A percentile compares a stretch with the other conserved stretches of the same genome.
Evolutionary conservation across 1,139 yeast species (phyloP).

Genomic region (Diutina scorzettiae): DNA sequence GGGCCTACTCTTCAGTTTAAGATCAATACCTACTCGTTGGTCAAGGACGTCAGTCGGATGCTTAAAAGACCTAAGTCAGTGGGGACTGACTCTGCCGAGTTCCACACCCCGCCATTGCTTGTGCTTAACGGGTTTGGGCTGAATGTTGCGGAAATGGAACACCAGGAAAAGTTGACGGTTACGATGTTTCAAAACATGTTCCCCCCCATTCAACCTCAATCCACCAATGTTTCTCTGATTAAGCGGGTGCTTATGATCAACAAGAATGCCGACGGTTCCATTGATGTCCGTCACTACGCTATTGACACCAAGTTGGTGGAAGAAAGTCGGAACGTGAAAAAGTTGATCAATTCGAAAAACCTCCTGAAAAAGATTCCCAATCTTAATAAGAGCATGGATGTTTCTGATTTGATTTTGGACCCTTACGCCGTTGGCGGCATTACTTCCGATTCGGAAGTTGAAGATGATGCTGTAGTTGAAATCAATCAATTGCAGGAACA

Average conservation of each 20-base stretch:
- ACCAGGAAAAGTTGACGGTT: constrained; percentile 70
- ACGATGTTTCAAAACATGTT: constrained; percentile 93
- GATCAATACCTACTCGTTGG: constrained; percentile 64
- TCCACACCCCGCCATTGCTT: constrained; percentile 70
- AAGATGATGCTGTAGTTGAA: constrained; percentile 82
- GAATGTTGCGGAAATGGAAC: constrained; percentile 39
- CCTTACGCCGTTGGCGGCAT: constrained; percentile 70
- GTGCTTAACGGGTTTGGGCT: constrained; percentile 78
- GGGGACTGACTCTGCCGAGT: constrained; percentile 51
- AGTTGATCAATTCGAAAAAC: constrained; percentile 55
- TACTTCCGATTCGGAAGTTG: constrained; percentile 89
- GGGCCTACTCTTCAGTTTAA: constrained; percentile 90
- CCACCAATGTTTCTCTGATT: constrained; percentile 61
- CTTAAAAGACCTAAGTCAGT: constrained; percentile 61
- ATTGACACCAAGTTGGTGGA: constrained; percentile 84
- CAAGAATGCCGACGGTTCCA: constrained; percentile 54
- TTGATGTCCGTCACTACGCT: constrained; percentile 83
- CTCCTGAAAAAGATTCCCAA: constrained; percentile 65
- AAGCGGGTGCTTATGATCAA: constrained; percentile 78
- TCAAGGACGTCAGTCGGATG: constrained; percentile 67
- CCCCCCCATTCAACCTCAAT: constrained; percentile 83
- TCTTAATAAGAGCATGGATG: constrained; percentile 54
- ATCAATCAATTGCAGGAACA: constrained; percentile 30
- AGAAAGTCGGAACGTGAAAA: constrained; percentile 68
- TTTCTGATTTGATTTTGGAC: constrained; percentile 74